These are phyloP conservation scores for Protomyces pachydermus DNA, from an alignment of 1,139 yeast genomes.

Conservation along the genomic window DNA sequence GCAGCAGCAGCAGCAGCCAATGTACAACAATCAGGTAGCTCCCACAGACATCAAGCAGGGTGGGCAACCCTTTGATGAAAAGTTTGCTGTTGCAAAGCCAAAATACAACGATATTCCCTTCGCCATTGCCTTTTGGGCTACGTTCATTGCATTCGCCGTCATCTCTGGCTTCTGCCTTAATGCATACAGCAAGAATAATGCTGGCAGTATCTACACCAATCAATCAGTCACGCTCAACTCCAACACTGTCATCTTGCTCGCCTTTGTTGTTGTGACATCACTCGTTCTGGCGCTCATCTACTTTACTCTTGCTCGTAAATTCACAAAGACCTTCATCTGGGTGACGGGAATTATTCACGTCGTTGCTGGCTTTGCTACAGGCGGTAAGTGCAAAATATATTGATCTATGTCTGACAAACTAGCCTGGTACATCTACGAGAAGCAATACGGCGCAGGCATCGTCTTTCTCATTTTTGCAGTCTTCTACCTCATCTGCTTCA, in stretches of 20 bases:
- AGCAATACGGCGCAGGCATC: slow-evolving; percentile 67
- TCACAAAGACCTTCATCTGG: slow-evolving; percentile 64
- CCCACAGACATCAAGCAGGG: slow-evolving; percentile 14
- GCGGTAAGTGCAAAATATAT: slow-evolving; percentile 35
- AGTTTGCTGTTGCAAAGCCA: slow-evolving; percentile 54
- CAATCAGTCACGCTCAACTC: slow-evolving; percentile 67
- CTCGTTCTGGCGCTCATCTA: slow-evolving; percentile 56
- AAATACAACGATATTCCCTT: slow-evolving; percentile 50
- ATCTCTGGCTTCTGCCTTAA: slow-evolving; percentile 65
- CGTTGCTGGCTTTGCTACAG: slow-evolving; percentile 65
- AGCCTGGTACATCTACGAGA: slow-evolving; percentile 40
- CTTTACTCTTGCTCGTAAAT: slow-evolving; percentile 51
- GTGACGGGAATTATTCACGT: slow-evolving; percentile 65
- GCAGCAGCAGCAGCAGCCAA: background rate
- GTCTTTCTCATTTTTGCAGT: slow-evolving; percentile 55
- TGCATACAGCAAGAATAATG: slow-evolving; percentile 55
- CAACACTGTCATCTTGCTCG: slow-evolving; percentile 65
- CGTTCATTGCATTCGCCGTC: slow-evolving; percentile 64
- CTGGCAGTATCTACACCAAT: slow-evolving; percentile 61
- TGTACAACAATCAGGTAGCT: background rate
- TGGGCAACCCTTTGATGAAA: slow-evolving; percentile 49
- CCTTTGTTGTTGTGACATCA: slow-evolving; percentile 60
- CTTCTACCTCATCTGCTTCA: slow-evolving; percentile 65
- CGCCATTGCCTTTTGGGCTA: slow-evolving; percentile 56
- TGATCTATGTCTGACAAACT: no score